These are phyloP conservation scores for Przewalskia tangutica DNA, from an alignment of 257 asterid genomes.

Conservation along the genomic window DNA sequence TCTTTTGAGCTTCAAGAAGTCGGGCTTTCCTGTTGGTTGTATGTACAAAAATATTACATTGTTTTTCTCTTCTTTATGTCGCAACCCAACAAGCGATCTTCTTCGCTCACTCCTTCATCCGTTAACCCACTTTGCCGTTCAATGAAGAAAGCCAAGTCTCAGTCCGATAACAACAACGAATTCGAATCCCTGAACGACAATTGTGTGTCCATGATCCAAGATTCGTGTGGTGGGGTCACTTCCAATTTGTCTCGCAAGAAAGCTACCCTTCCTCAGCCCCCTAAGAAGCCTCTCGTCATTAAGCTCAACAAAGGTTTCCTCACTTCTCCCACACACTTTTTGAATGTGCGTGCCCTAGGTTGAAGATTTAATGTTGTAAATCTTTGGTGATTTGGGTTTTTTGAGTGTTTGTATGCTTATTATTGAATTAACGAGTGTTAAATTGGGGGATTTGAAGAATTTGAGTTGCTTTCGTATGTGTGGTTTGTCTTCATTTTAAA, in stretches of 20 bases:
- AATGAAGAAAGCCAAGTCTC: slow-evolving; percentile 78
- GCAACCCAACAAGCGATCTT: slow-evolving; percentile 40
- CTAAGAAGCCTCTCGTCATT: slow-evolving; percentile 64
- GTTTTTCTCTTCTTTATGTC: slow-evolving; percentile 36
- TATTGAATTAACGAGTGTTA: neutral
- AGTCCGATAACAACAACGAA: slow-evolving; percentile 34
- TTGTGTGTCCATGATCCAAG: slow-evolving; percentile 30
- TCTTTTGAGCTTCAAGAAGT: neutral
- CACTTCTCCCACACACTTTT: neutral
- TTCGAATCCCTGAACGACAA: slow-evolving; percentile 41
- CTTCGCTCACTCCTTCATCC: slow-evolving; percentile 16
- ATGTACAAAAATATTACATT: slow-evolving; percentile 12
- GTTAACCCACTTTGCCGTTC: slow-evolving; percentile 29
- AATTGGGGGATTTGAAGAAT: neutral
- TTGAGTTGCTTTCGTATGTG: neutral
- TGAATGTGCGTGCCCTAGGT: neutral
- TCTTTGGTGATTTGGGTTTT: neutral
- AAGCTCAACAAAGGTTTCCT: slow-evolving; percentile 62
- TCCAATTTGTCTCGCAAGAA: slow-evolving; percentile 71
- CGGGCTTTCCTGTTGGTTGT: neutral
- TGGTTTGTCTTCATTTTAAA: neutral
- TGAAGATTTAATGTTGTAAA: neutral
- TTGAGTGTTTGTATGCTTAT: neutral
- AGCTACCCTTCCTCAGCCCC: slow-evolving; percentile 72
- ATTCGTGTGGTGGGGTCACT: slow-evolving; percentile 43